Conservation (phyloP, 2,329 filamentous ascomycete species). For the Geosmithia flava region DNA sequence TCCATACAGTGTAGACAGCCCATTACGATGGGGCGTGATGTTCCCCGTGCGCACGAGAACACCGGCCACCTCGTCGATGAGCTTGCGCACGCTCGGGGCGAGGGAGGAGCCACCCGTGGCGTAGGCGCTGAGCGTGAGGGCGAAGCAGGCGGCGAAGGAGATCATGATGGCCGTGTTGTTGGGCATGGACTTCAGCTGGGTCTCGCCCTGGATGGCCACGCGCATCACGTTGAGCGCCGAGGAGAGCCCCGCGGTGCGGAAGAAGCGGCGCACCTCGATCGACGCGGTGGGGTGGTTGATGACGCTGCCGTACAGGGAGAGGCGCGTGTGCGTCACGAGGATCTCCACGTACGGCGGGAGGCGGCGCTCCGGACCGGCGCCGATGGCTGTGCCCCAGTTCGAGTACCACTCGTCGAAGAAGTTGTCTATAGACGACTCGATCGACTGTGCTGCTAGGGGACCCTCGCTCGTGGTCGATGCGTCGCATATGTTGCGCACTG, state of each 20-base stretch:
- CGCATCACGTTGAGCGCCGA: constrained; percentile 65
- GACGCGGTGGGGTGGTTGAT: constrained; percentile 65
- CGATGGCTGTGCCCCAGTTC: constrained; percentile 47
- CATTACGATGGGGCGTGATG: constrained; percentile 53
- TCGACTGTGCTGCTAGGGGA: constrained; percentile 39
- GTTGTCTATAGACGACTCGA: constrained; percentile 47
- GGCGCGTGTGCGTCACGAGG: constrained; percentile 56
- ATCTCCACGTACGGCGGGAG: constrained; percentile 67
- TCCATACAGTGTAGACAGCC: constrained; percentile 42
- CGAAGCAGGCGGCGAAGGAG: constrained; percentile 60
- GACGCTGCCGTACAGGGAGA: constrained; percentile 64
- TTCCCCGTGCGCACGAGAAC: constrained; percentile 58
- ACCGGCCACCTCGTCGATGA: constrained; percentile 57
- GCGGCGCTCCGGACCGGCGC: constrained; percentile 24
- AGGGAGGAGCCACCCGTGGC: constrained; percentile 43
- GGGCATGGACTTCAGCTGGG: constrained; percentile 60
- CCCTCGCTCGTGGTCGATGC: constrained; percentile 34
- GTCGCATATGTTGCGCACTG: constrained; percentile 48
- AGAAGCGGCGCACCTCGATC: constrained; percentile 58
- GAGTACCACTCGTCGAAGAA: constrained; percentile 56
- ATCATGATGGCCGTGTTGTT: constrained; percentile 75
- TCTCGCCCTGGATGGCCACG: constrained; percentile 59
- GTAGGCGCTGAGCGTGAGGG: constrained; percentile 49
- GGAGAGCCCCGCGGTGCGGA: constrained; percentile 58
- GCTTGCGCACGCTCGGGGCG: constrained; percentile 47